phyloP scores from a whole-genome alignment of 169 alveolate genomes.

The Miamiensis avidus region DNA sequence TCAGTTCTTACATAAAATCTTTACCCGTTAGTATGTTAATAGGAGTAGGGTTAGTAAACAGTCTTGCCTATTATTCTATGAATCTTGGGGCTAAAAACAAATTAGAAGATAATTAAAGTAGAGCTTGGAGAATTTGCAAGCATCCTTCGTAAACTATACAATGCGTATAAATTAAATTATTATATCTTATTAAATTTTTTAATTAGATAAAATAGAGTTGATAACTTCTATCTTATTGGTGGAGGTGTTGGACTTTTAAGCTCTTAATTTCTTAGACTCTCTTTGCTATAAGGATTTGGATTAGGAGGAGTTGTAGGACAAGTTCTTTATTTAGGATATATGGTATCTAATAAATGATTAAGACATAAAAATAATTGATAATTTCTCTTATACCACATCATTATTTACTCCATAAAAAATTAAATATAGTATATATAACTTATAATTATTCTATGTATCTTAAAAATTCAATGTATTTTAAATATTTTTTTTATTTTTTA shows the following conservation, averaged over 20 bases:
- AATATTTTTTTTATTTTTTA: no score
- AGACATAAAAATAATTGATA: no score
- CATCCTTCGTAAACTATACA: neutral
- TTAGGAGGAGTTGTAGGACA: neutral
- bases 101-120: neutral
- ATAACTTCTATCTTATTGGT: neutral
- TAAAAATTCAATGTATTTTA: no score
- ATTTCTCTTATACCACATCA: no score
- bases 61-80: neutral
- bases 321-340: neutral
- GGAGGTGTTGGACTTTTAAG: neutral
- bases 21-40: neutral
- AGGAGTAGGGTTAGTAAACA: neutral
- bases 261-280: neutral
- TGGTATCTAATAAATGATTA: no score
- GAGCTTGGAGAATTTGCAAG: conserved; percentile 14
- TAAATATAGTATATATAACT: no score
- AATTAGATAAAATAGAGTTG: conserved; percentile 2
- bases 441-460: no score
- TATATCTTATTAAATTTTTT: neutral
- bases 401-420: no score
- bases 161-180: no score
- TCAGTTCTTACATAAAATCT: neutral
- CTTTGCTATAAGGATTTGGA: neutral
- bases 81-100: neutral